Evolutionary conservation across 2,329 filamentous ascomycete species (phyloP), one percentile per base, ranked within the genome.

Genomic region (Pseudopithomyces maydicus): DNA sequence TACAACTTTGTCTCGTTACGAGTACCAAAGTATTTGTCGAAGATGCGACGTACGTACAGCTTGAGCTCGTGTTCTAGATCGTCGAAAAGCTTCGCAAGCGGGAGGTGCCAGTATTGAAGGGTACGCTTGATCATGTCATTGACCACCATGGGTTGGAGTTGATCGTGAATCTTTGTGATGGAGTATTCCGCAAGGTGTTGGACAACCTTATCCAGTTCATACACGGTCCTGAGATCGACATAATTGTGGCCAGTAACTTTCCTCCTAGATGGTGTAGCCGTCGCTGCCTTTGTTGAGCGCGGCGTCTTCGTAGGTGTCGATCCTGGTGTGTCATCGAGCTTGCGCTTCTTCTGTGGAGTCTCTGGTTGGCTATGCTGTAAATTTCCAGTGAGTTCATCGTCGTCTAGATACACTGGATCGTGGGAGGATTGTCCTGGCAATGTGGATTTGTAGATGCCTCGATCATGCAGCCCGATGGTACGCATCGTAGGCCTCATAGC

Each of bases 131-230:
- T 72, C 42, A 81, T 52, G 1, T 64, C 56, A 1, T 75, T 65
- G 0, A 74, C 57, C 0, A 74, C 73, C 41, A 72, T 71, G 0
- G 72, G 72, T 12, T 78, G 63, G 0, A 78, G 58, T n/a, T 74
- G 68, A 0, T 65, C 72, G 0, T 72, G 74, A 0, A 79, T 61
- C 1, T 62, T 71, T 0, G 70, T 70, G 2, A 65, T 67, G 0
- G 72, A 71, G 2, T 64, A 61, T 2, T 67, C 52, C 2, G 64
- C 58, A 1, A 78, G 58, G 5, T 69, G 52, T 3, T 54, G 38
- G 2, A 61, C 58, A 14, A 78, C 62, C 0, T 72, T 58, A 32
- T 76, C 72, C 1, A 79, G 62, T 2, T 56, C 55, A 54, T 74
- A 76, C 2, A 20, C 20, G 26, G 52, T 65, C 3, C 42, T 57